phyloP scores from a whole-genome alignment of 495 filamentous ascomycete species.

The Podospora anserina region DNA sequence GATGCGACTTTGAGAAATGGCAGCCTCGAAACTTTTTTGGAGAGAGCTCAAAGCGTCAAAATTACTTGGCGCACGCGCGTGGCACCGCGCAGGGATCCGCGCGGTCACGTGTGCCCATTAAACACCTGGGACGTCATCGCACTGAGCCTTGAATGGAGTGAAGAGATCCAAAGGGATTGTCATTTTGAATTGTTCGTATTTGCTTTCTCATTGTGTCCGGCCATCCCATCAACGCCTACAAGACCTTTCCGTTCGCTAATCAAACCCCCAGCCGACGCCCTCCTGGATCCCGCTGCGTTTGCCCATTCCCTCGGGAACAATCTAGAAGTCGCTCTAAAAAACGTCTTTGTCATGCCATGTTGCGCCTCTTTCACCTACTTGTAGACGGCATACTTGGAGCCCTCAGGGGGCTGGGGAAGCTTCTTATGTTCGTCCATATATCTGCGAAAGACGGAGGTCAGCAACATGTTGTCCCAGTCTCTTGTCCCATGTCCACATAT shows the following conservation, averaged over 20 bases:
- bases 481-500: no score
- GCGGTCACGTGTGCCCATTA: conserved; percentile 27
- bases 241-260: background rate
- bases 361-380: background rate
- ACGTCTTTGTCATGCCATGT: no score
- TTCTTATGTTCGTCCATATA: conserved; percentile 99
- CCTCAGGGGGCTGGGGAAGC: conserved; percentile 88
- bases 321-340: background rate
- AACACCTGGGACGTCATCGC: background rate
- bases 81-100: conserved; percentile 9
- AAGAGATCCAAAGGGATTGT: background rate
- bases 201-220: background rate
- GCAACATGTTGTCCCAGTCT: conserved; percentile 3
- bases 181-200: background rate
- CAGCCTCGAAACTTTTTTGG: conserved; percentile 4
- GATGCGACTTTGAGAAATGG: background rate
- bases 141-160: background rate
- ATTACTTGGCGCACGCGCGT: background rate
- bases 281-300: background rate
- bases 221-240: background rate
- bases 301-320: background rate
- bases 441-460: conserved; percentile 45
- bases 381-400: conserved; percentile 61
- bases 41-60: background rate
- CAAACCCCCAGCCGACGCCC: background rate